These are phyloP conservation scores for Hyphopichia wangnamkhiaoensis DNA, from an alignment of 1,139 yeast genomes.

Conservation along the genomic window DNA sequence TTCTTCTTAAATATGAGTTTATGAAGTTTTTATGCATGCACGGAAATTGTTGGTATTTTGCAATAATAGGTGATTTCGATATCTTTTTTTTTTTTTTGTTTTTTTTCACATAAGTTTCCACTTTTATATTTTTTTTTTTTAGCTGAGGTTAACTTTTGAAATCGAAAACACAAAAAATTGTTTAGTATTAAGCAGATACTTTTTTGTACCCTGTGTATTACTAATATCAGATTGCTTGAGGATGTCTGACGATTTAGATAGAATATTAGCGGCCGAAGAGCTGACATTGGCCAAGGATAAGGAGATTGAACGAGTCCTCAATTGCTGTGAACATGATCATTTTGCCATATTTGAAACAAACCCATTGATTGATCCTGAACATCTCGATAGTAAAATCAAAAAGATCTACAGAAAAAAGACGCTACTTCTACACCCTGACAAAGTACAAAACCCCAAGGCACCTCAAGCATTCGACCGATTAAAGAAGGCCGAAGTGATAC, in stretches of 20 bases:
- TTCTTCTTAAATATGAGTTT: not conserved
- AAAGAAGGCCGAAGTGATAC: constrained; percentile 36
- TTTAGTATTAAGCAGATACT: no score
- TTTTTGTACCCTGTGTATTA: no score
- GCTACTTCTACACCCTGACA: constrained; percentile 69
- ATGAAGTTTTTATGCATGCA: not conserved
- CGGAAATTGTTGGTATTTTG: not conserved
- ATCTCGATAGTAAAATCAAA: constrained; percentile 35
- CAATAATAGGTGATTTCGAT: not conserved
- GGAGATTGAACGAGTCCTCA: constrained; percentile 58
- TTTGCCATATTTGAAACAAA: constrained; percentile 57
- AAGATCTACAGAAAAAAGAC: constrained; percentile 59
- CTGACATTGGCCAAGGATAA: constrained; percentile 42
- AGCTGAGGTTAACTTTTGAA: no score
- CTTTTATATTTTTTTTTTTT: not conserved
- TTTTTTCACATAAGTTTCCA: not conserved
- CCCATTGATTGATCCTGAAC: constrained; percentile 38
- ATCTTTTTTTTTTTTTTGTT: not conserved
- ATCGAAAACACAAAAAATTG: no score
- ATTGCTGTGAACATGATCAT: constrained; percentile 50
- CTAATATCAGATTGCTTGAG: no score
- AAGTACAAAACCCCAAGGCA: constrained; percentile 54
- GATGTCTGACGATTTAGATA: constrained; percentile 32
- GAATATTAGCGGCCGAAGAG: constrained; percentile 36
- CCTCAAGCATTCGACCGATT: constrained; percentile 62